Evolutionary conservation across 768 basidiomycete genomes (phyloP).

Genomic region (Boletus rufocinnamomeus): DNA sequence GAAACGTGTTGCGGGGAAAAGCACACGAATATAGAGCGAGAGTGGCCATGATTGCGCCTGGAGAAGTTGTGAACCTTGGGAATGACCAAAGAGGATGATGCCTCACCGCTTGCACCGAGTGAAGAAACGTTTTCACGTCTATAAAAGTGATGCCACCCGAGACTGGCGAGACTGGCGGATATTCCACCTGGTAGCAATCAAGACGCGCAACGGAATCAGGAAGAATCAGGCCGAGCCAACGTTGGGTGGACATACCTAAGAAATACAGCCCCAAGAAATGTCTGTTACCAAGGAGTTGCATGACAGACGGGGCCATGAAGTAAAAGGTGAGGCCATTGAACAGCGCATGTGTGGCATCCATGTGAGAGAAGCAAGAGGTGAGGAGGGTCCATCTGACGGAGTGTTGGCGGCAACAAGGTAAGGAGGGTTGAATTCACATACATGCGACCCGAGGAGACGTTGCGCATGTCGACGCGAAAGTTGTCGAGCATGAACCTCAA

Average conservation of each 20-base stretch:
- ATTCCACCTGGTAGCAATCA: slow-evolving; percentile 53
- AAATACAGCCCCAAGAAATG: slow-evolving; percentile 75
- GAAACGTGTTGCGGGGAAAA: slow-evolving; percentile 64
- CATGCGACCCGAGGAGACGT: slow-evolving; percentile 66
- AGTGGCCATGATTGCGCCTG: slow-evolving; percentile 72
- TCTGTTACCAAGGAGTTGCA: slow-evolving; percentile 62
- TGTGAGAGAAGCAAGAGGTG: slow-evolving; percentile 73
- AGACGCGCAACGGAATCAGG: background rate
- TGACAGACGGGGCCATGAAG: slow-evolving; percentile 70
- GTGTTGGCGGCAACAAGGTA: background rate
- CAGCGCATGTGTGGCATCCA: slow-evolving; percentile 58
- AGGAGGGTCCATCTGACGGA: slow-evolving; percentile 68
- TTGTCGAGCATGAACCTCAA: slow-evolving; percentile 57
- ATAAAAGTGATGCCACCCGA: slow-evolving; percentile 46
- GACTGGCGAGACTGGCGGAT: slow-evolving; percentile 49
- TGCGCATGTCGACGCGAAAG: slow-evolving; percentile 62
- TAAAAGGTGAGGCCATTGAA: slow-evolving; percentile 78
- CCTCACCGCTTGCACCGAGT: slow-evolving; percentile 76
- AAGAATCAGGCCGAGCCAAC: background rate
- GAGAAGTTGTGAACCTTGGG: slow-evolving; percentile 1
- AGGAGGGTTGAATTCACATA: slow-evolving; percentile 35
- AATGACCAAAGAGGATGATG: background rate
- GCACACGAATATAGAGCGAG: slow-evolving; percentile 73
- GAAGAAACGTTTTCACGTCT: slow-evolving; percentile 34
- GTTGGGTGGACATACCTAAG: slow-evolving; percentile 47